Evolutionary conservation across 2,329 filamentous ascomycete genomes (phyloP).

Genomic region (Fusarium torreyae): DNA sequence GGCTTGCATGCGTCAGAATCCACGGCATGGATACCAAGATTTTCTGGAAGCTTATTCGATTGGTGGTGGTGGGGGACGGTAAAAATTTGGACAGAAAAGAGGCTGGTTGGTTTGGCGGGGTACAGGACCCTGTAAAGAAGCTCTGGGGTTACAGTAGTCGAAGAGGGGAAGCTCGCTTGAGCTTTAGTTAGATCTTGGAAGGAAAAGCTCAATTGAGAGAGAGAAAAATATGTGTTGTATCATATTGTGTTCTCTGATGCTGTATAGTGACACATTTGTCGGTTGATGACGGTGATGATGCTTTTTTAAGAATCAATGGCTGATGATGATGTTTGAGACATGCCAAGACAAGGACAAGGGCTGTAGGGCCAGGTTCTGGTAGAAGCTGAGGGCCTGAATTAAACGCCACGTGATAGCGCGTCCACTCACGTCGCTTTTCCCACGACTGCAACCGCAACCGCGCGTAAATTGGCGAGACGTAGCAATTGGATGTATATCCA

Average conservation of each 20-base stretch:
- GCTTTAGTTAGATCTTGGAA: constrained; percentile 6
- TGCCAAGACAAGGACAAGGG: constrained; percentile 4
- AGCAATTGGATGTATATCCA: constrained; percentile 11
- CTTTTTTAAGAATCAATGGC: background rate
- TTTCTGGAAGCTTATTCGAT: constrained; percentile 31
- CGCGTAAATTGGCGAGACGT: constrained; percentile 19
- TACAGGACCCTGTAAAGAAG: constrained; percentile 27
- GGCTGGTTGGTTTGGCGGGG: constrained; percentile 32
- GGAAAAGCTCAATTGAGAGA: constrained; percentile 3
- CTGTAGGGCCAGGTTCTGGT: background rate
- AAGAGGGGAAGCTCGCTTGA: constrained; percentile 2
- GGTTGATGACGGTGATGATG: background rate
- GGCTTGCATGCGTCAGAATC: constrained; percentile 3
- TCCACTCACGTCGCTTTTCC: constrained; percentile 27
- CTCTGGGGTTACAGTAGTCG: constrained; percentile 1
- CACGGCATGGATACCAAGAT: background rate
- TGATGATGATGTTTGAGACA: constrained; percentile 20
- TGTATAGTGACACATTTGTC: constrained; percentile 9
- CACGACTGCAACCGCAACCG: constrained; percentile 24
- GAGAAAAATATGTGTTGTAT: background rate
- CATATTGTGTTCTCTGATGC: background rate
- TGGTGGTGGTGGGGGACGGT: constrained; percentile 7
- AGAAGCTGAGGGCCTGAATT: constrained; percentile 2
- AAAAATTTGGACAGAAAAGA: constrained; percentile 7
- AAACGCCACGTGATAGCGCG: constrained; percentile 40